Percentiles rank a stretch among this genome's conserved stretches.
Conservation (phyloP, 2,329 filamentous ascomycete species). For the Beauveria varroae region DNA sequence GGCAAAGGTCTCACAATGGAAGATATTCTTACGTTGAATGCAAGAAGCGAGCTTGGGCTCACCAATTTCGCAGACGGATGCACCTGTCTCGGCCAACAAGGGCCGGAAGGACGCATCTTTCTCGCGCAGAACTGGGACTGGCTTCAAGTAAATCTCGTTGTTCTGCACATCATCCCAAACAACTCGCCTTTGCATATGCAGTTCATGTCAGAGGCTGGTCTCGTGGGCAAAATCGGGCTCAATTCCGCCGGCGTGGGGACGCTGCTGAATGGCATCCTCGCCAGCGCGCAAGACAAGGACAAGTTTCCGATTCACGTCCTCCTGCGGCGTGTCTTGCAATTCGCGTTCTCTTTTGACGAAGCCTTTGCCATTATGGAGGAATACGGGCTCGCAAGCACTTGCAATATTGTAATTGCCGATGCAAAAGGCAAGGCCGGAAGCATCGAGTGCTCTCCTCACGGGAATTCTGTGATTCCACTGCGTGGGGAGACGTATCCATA, state of each 20-base stretch:
- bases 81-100: not conserved
- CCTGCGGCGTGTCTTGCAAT: not conserved
- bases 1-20: not conserved
- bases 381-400: not conserved
- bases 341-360: not conserved
- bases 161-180: not conserved
- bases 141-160: not conserved
- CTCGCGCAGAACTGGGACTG: slow-evolving; percentile 8
- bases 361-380: not conserved
- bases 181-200: not conserved
- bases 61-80: slow-evolving; percentile 4
- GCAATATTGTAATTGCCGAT: not conserved
- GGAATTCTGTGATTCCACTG: not conserved
- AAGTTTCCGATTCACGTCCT: slow-evolving; percentile 1
- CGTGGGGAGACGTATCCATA: not conserved
- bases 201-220: not conserved
- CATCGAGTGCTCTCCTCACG: not conserved
- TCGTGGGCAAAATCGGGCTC: slow-evolving; percentile 2
- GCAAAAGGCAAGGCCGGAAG: not conserved
- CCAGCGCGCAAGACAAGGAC: not conserved
- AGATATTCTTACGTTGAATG: not conserved
- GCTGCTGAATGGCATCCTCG: slow-evolving; percentile 3
- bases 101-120: not conserved
- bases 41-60: slow-evolving; percentile 1
- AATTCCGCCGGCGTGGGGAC: not conserved